Conservation (phyloP, 495 filamentous ascomycete species). For the Neurospora sublineolata region DNA sequence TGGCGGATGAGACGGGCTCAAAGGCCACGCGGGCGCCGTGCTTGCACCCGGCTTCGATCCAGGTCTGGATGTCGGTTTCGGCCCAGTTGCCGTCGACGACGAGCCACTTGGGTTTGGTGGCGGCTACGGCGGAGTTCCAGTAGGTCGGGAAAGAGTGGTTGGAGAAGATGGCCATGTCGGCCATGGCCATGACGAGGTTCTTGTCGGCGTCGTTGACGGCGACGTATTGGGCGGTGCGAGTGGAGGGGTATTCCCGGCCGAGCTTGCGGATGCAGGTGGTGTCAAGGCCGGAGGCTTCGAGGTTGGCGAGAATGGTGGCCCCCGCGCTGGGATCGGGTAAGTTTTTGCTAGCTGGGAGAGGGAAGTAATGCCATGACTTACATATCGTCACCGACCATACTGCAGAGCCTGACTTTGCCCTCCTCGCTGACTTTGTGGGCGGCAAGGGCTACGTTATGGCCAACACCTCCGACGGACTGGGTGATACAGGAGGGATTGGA, state of each 20-base stretch:
- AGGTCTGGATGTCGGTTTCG: slow-evolving; percentile 45
- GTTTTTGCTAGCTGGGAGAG: too few species aligned
- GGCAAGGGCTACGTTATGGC: slow-evolving; percentile 81
- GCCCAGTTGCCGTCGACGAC: slow-evolving; percentile 80
- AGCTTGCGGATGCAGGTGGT: slow-evolving; percentile 50
- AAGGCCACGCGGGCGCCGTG: slow-evolving; percentile 55
- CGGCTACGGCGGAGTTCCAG: slow-evolving; percentile 49
- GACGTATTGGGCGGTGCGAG: slow-evolving; percentile 79
- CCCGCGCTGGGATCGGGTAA: slow-evolving; percentile 41
- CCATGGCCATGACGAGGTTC: slow-evolving; percentile 76
- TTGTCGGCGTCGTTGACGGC: slow-evolving; percentile 76
- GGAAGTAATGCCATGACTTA: slow-evolving; percentile 11
- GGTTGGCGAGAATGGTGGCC: slow-evolving; percentile 48
- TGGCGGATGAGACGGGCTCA: slow-evolving; percentile 81
- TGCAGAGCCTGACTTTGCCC: slow-evolving; percentile 52
- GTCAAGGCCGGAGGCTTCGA: slow-evolving; percentile 52
- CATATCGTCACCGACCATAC: slow-evolving; percentile 64
- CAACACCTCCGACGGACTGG: slow-evolving; percentile 86
- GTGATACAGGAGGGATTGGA: slow-evolving; percentile 75
- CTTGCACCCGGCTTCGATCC: slow-evolving; percentile 45
- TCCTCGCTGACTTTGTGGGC: slow-evolving; percentile 42
- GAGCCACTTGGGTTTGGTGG: slow-evolving; percentile 54
- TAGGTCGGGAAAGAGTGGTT: slow-evolving; percentile 32
- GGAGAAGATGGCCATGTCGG: slow-evolving; percentile 84
- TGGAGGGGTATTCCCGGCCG: slow-evolving; percentile 32